Percentiles rank a stretch among this genome's conserved stretches.
phyloP scores from a whole-genome alignment of 257 asterid genomes.

The Coffea canephora region DNA sequence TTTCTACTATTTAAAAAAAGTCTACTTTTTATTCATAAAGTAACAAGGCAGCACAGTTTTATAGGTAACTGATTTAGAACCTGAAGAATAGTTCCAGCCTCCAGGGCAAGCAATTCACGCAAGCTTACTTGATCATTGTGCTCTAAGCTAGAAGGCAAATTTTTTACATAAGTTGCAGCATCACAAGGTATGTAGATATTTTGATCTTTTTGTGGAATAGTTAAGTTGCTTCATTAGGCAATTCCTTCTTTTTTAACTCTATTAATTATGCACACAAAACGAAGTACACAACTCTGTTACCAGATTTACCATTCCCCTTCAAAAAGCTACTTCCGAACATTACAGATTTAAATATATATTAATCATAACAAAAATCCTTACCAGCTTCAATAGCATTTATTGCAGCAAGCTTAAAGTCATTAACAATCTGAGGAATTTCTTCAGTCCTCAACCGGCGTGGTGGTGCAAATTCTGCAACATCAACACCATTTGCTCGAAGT shows the following conservation, averaged over 20 bases:
- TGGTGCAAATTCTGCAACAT: conserved; percentile 43
- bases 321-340: no score
- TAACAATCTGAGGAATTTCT: conserved; percentile 59
- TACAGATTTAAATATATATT: not conserved
- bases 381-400: conserved; percentile 83
- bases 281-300: not conserved
- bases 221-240: not conserved
- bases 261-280: not conserved
- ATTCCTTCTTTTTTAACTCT: not conserved
- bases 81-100: no score
- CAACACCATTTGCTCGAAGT: conserved; percentile 40
- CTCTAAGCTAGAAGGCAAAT: no score
- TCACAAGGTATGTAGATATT: no score
- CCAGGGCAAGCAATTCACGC: no score
- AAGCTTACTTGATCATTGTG: no score
- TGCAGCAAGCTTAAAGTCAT: conserved; percentile 71
- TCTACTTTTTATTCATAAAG: not conserved
- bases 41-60: not conserved
- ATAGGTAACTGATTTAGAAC: no score
- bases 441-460: conserved; percentile 55
- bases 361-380: conserved; percentile 13
- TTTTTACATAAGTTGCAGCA: no score
- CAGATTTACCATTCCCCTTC: not conserved
- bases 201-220: no score
- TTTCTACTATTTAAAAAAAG: no score